These are phyloP conservation scores for Phytophthora macrochlamydospora DNA, from an alignment of 352 stramenopile species.

Conservation along the genomic window DNA sequence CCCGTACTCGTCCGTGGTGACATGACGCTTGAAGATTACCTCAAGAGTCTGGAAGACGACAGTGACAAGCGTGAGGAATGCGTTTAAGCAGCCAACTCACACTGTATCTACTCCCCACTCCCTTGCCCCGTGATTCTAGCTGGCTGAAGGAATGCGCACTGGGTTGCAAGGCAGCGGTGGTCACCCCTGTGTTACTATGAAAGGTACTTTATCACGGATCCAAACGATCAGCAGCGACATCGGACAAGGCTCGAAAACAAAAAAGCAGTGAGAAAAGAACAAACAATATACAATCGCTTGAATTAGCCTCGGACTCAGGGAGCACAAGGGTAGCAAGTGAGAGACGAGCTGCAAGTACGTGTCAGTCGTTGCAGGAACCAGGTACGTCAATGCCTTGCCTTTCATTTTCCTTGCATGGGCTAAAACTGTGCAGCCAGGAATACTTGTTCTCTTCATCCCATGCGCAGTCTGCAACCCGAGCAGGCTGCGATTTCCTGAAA, in stretches of 20 bases:
- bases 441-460: conserved; percentile 21
- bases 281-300: conserved; percentile 33
- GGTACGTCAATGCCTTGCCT: not conserved
- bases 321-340: not conserved
- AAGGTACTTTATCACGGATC: conserved; percentile 42
- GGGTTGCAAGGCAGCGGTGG: conserved; percentile 12
- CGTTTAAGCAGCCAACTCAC: conserved; percentile 34
- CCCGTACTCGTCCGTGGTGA: conserved; percentile 89
- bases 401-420: not conserved
- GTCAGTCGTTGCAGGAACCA: not conserved
- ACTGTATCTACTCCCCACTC: not conserved
- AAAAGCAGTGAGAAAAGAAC: conserved; percentile 24
- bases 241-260: conserved; percentile 1
- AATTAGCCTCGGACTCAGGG: not conserved
- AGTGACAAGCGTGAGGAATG: conserved; percentile 60
- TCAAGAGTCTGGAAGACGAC: conserved; percentile 74
- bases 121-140: conserved; percentile 5
- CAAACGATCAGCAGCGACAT: conserved; percentile 19
- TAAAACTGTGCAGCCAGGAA: conserved; percentile 25
- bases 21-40: conserved; percentile 72
- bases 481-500: too few species aligned
- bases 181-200: conserved; percentile 27
- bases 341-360: not conserved
- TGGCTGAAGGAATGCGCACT: conserved; percentile 10
- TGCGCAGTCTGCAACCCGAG: not conserved